Base-by-base conservation (phyloP, 768 basidiomycete genomes). In the Pleurotus citrinopileatus region DNA sequence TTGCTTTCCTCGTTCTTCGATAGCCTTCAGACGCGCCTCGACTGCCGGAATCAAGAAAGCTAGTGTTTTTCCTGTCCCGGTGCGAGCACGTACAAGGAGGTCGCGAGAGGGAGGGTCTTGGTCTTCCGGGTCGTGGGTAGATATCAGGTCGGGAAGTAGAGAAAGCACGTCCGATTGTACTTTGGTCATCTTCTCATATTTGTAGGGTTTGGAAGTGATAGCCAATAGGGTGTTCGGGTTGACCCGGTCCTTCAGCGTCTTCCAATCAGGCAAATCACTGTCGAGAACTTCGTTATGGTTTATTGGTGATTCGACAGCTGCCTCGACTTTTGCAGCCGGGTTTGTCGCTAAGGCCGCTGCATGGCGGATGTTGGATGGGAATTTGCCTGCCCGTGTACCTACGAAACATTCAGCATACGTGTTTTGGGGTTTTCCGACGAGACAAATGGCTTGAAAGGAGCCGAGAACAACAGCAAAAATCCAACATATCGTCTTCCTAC, bases 31-130 rank as follows among this genome's bases (percentile, higher is more conserved):
- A 6, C 94, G 85, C 2, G 86, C 77, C 63, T 95, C 91, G 57
- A 94, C 78, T 4, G 90, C 91, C 7, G 92, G 92, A 17, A 96
- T 77, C 52, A 97, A 81, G 75, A 94, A 96, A 0, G 84, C 91
- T 28, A 94, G 71, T 0, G 92, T 95, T 70, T 95, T 96, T 27
- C 91, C 93, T 0, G 92, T 93, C 25, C 93, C 91, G 0, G 93
- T 93, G 66, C 86, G 89, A 3, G 93, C 89, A 65, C 91, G 87
- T 53, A 95, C 91, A 42, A 96, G 75, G 20, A 95, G 67, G 66
- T 98, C 94, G 4, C 86, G 81, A 15, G 73, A 63, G 12, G 56
- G 54, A 43, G 29, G 44, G 25, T 62, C 58, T 37, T 64, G 70
- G 25, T 65, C 58, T 23, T 51, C 48, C 0, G 73, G 58, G 50